A percentile compares a stretch with the other conserved stretches of the same genome.
phyloP scores from a whole-genome alignment of 805 yeast genomes.

The Isabelozyma heimii region DNA sequence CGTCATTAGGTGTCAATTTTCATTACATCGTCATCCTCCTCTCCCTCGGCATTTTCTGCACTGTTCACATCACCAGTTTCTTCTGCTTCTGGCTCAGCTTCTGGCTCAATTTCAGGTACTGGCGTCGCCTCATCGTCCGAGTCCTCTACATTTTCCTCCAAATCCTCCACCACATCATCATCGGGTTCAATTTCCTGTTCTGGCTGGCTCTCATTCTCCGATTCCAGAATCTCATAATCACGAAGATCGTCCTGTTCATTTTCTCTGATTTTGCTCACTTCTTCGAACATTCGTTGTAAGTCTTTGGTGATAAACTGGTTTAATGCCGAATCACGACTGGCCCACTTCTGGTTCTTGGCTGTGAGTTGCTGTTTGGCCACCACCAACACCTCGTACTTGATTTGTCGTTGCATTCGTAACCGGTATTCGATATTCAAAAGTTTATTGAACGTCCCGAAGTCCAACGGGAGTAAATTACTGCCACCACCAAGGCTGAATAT shows the following conservation, averaged over 20 bases:
- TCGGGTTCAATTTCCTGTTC: constrained; percentile 15
- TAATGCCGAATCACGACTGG: constrained; percentile 26
- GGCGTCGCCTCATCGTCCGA: constrained; percentile 9
- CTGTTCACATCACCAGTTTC: not conserved
- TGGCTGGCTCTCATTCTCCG: constrained; percentile 10
- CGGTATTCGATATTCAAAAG: constrained; percentile 33
- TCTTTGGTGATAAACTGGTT: constrained; percentile 25
- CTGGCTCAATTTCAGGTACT: constrained; percentile 1
- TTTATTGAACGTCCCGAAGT: constrained; percentile 22
- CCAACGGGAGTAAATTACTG: constrained; percentile 23
- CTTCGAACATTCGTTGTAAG: constrained; percentile 21
- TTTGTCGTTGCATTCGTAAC: constrained; percentile 26
- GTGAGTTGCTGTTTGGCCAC: constrained; percentile 28
- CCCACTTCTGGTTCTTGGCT: constrained; percentile 34
- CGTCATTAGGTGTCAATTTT: constrained; percentile 5
- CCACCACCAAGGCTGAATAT: constrained; percentile 27
- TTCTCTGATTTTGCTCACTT: constrained; percentile 25
- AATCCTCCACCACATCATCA: constrained; percentile 10
- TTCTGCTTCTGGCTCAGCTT: not conserved
- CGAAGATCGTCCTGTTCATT: constrained; percentile 27
- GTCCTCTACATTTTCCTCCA: constrained; percentile 11
- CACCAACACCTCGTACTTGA: constrained; percentile 33
- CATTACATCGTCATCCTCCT: constrained; percentile 7
- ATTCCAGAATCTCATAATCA: constrained; percentile 10
- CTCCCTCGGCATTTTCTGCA: not conserved